Base-by-base conservation (phyloP, 495 filamentous ascomycete genomes). In the Xylaria bambusicola region DNA sequence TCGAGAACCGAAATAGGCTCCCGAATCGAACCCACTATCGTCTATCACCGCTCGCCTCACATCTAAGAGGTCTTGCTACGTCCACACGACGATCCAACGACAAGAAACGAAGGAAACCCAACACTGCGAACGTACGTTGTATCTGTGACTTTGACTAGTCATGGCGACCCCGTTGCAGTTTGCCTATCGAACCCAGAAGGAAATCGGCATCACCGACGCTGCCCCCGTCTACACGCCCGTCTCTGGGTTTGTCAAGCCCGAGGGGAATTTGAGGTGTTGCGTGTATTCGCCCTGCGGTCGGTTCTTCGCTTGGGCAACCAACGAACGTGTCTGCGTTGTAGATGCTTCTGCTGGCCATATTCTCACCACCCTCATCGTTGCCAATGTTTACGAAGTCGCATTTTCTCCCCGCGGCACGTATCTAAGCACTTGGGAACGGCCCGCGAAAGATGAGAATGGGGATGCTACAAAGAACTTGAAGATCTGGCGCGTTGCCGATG, bases 341-440 rank as follows among this genome's bases (percentile, higher is more conserved):
- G 90, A 96, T 71, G 84, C 92, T 60, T 91, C 88, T 35, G 82
- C 84, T 61, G 94, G 93, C 62, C 81, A 90, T 71, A 74, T 89
- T 60, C 73, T 96, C 64, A 84, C 89, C 62, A 88, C 82, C 33
- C 83, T 98, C 38, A 80, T 84, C 40, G 84, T 90, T 29, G 73
- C 88, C 26, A 91, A 91, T 68, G 93, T 97, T 51, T 96, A 88
- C 77, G 95, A 98, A 63, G 76, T 98, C 62, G 89, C 88, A 54
- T 98, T 98, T 75, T 98, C 94, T 17, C 93, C 93, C 27, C 82
- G 86, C 46, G 94, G 95, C 48, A 92, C 88, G 55, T 98, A 87
- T 77, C 77, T 97, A 66, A 96, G 95, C 74, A 98, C 94, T 20
- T 97, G 94, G 95, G 92, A 98, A 76, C 86, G 94, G 45, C 88